Conservation (phyloP, 805 yeast species). For the Wickerhamiella sergipiensis region DNA sequence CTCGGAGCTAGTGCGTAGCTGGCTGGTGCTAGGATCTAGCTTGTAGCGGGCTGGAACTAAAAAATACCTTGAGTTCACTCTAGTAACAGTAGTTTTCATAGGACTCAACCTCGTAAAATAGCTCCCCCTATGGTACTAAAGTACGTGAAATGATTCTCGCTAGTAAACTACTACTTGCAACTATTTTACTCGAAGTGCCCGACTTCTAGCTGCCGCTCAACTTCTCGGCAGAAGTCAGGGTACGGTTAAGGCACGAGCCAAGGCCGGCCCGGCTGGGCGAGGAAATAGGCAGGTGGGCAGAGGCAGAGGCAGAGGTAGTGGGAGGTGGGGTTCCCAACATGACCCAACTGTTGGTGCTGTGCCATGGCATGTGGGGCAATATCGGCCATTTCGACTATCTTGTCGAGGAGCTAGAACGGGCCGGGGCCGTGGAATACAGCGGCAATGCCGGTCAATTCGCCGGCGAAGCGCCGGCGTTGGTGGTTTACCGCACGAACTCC, state of each 20-base stretch:
- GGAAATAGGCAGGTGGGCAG: not conserved
- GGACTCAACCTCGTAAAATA: no score
- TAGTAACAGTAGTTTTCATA: no score
- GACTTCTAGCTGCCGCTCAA: no score
- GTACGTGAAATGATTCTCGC: no score
- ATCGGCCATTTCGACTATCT: conserved; percentile 53
- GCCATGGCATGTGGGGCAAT: conserved; percentile 56
- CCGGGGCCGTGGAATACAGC: conserved; percentile 19
- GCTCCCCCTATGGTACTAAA: no score
- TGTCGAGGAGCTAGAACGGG: conserved; percentile 31
- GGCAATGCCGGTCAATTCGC: conserved; percentile 12
- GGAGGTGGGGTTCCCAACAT: conserved; percentile 2
- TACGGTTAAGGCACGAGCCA: no score
- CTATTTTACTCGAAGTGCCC: no score
- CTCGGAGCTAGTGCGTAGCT: not conserved
- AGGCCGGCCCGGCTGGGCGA: not conserved
- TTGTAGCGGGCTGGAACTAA: no score
- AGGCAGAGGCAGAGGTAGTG: not conserved
- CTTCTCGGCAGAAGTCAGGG: no score
- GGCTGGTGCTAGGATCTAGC: no score
- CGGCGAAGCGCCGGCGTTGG: conserved; percentile 12
- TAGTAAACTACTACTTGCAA: no score
- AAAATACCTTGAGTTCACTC: no score
- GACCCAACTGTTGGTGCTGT: conserved; percentile 12
- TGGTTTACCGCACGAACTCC: conserved; percentile 40